A percentile compares a stretch with the other conserved stretches of the same genome.
These are phyloP conservation scores for Umbilicus rupestris DNA, from an alignment of 164 flowering plant genomes.

Conservation along the genomic window DNA sequence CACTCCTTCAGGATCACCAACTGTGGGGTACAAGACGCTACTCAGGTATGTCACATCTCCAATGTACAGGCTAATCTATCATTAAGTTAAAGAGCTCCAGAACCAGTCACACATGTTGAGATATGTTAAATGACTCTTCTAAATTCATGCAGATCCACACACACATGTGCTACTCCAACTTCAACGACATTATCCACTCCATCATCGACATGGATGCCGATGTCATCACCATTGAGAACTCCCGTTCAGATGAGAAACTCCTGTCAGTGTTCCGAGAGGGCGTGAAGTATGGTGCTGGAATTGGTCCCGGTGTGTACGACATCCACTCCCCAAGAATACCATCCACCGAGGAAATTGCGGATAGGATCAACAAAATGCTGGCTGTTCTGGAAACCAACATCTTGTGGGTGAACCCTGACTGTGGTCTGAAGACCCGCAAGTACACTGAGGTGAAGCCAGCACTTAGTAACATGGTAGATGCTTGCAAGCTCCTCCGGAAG, in stretches of 20 bases:
- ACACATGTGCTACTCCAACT: conserved; percentile 85
- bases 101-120: too few relatives aligned
- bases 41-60: conserved; percentile 29
- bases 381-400: conserved; percentile 85
- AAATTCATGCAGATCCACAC: conserved; percentile 54
- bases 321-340: conserved; percentile 96
- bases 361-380: conserved; percentile 88
- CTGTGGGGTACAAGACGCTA: conserved; percentile 44
- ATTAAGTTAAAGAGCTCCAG: too few relatives aligned
- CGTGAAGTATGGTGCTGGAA: conserved; percentile 88
- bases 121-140: background rate
- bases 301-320: conserved; percentile 94
- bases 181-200: conserved; percentile 67
- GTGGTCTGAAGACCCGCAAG: conserved; percentile 94
- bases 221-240: conserved; percentile 96
- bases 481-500: conserved; percentile 73
- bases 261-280: conserved; percentile 95
- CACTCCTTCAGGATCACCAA: conserved; percentile 60
- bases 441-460: conserved; percentile 86
- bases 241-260: conserved; percentile 91
- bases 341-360: conserved; percentile 77
- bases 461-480: conserved; percentile 70
- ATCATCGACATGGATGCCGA: conserved; percentile 83
- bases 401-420: conserved; percentile 95
- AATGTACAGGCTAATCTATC: too few relatives aligned